phyloP scores from a whole-genome alignment of 2,329 filamentous ascomycete genomes.

The Alternaria ethzedia region DNA sequence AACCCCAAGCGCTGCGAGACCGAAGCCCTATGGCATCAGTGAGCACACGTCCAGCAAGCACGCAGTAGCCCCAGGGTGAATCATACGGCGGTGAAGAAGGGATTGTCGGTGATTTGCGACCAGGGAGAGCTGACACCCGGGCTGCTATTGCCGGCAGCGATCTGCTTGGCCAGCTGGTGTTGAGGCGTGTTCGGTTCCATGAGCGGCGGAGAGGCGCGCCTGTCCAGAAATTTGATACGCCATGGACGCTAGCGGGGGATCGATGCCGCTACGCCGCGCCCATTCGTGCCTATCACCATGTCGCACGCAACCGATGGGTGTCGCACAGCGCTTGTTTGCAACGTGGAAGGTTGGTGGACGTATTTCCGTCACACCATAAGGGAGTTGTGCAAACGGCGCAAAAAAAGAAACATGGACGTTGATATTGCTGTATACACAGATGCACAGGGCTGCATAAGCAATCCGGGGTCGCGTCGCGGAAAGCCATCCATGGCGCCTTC shows the following conservation, averaged over 20 bases:
- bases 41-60: constrained; percentile 35
- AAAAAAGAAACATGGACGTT: background rate
- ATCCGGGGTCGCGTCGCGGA: constrained; percentile 20
- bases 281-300: background rate
- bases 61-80: constrained; percentile 53
- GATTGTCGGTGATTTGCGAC: constrained; percentile 56
- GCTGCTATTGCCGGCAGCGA: constrained; percentile 35
- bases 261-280: constrained; percentile 10
- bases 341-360: background rate
- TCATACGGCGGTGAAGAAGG: constrained; percentile 61
- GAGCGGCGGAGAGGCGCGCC: constrained; percentile 11
- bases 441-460: constrained; percentile 4
- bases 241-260: constrained; percentile 21
- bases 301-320: constrained; percentile 3
- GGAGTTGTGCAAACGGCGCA: background rate
- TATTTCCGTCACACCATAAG: background rate
- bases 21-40: constrained; percentile 69
- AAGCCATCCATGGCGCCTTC: constrained; percentile 18
- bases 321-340: background rate
- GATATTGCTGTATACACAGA: background rate
- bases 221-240: constrained; percentile 21
- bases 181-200: constrained; percentile 49
- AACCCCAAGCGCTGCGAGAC: constrained; percentile 86
- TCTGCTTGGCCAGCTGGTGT: constrained; percentile 48
- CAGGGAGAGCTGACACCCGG: constrained; percentile 50